Evolutionary conservation across 176 grass and related monocot species (phyloP), one percentile per base, ranked within the genome.

Genomic region (Oryza nivara): DNA sequence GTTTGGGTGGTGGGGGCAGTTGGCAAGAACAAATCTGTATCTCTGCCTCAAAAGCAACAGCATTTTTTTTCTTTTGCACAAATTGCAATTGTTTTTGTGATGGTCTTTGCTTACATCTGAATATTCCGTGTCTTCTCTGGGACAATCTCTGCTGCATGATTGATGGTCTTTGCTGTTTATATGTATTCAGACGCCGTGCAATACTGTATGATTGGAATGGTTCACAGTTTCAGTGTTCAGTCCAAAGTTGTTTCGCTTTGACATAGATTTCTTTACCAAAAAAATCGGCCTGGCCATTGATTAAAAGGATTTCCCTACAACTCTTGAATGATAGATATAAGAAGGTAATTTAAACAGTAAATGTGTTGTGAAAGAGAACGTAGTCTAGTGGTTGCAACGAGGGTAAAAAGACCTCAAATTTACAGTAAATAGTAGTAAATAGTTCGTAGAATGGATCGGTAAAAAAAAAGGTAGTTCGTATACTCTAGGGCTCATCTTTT

Each of bases 1-100:
- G 46, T 32, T 87, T 12, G 70, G 70, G 78, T 12, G 70, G 78
- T 67, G 44, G 68, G 45, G 77, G 15, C n/a, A 44, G n/a, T 74
- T 74, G 16, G n/a, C 73, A 67, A 35, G 9, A 44, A 72, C 43
- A 74, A 74, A 80, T 86, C 56, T 86, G 58, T n/a, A 86, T 86
- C 28, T 47, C 63, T 12, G 20, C 72, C 30, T 9, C 72, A 17
- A 81, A 35, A 14, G 44, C 5, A 7, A 3, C 67, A 0, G 43
- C 14, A 6, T 38, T 38, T 23, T 32, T 30, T 22, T 38, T 38
- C 17, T 32, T 17, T 30, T 22, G 69, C 75, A 74, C 79, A 74
- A 74, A 74, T 88, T 46, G 20, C 28, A 38, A 38, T 74, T 68
- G n/a, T 46, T 72, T 72, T 25, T 84, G 35, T 68, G 34, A 54